Evolutionary conservation across 768 basidiomycete species (phyloP).

Genomic region (Hygrophoropsis aurantiaca): DNA sequence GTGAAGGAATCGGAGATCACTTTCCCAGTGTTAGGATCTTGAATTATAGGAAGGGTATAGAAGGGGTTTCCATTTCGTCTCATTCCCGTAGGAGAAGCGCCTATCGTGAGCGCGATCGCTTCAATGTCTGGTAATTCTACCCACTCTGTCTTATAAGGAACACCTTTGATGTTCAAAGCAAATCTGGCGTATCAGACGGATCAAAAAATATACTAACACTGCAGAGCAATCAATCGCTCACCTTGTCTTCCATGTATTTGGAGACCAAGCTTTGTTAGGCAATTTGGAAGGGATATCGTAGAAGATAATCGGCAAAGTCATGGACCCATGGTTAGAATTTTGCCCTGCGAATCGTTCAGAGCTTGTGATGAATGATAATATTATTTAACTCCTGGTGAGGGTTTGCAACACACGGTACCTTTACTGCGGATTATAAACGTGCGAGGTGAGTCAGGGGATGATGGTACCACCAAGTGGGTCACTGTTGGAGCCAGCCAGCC

Average conservation of each 20-base stretch:
- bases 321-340: too few species aligned
- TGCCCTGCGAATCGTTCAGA: too few species aligned
- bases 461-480: too few species aligned
- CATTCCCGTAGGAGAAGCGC: slow-evolving; percentile 34
- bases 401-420: too few species aligned
- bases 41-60: slow-evolving; percentile 48
- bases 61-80: slow-evolving; percentile 30
- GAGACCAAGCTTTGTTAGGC: slow-evolving; percentile 32
- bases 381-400: too few species aligned
- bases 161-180: slow-evolving; percentile 29
- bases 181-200: slow-evolving; percentile 19
- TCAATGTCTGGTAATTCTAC: slow-evolving; percentile 35
- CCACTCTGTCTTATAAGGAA: slow-evolving; percentile 34
- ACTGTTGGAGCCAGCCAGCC: too few species aligned
- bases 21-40: slow-evolving; percentile 38
- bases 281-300: slow-evolving; percentile 36
- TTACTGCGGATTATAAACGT: too few species aligned
- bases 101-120: slow-evolving; percentile 32
- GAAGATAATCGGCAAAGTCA: slow-evolving; percentile 26
- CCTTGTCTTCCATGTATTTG: slow-evolving; percentile 41
- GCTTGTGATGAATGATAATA: too few species aligned
- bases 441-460: too few species aligned
- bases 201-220: not conserved
- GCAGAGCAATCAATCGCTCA: too few species aligned
- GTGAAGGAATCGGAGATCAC: slow-evolving; percentile 38